Evolutionary conservation across 148 eudicot species (phyloP), one percentile per base, ranked within the genome.

Genomic region (Agrostemma githago): DNA sequence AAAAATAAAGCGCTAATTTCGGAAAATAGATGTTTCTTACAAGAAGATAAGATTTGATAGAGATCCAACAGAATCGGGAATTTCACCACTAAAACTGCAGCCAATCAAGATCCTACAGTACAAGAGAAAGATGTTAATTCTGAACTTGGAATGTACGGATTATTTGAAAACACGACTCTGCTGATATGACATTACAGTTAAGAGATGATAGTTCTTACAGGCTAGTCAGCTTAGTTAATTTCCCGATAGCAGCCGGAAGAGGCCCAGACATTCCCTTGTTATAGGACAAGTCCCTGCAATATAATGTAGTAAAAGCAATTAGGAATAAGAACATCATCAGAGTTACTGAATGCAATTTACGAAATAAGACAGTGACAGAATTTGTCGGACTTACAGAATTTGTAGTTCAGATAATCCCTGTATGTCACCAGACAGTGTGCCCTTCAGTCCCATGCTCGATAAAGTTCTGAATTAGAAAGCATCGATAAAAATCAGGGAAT

Each of bases 241-340:
- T 69, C 73, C 93, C 93, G 65, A 94, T 87, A 43, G 84, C 67
- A 67, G 81, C 57, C 70, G 96, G 88, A 84, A 94, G 86, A 69
- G 90, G 43, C 57, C 98, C 97, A 0, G 71, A 74, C 80, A 94
- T 40, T 15, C 83, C 93, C 75, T 76, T 80, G 80, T 94, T 94
- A 74, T 87, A 89, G 39, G 98, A 92, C 58, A 94, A 83, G 75
- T 94, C 98, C 65, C 98, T 94, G 71, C 19, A 82, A 21, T 57
- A 42, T 51, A 61, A 66, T 26, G 34, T 51, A 6, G 39, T 14
- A 70, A 5, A 3, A 8, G 70, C 5, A 44, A 76, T 54, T 43
- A 11, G 11, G 3, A 68, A 68, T 44, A 21, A 40, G 69, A 20
- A 70, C 54, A 17, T 37, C 15, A 69, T 60, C 73, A 69, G 63